Evolutionary conservation across 169 alveolate genomes (phyloP).

Genomic region (Plasmodium adleri): DNA sequence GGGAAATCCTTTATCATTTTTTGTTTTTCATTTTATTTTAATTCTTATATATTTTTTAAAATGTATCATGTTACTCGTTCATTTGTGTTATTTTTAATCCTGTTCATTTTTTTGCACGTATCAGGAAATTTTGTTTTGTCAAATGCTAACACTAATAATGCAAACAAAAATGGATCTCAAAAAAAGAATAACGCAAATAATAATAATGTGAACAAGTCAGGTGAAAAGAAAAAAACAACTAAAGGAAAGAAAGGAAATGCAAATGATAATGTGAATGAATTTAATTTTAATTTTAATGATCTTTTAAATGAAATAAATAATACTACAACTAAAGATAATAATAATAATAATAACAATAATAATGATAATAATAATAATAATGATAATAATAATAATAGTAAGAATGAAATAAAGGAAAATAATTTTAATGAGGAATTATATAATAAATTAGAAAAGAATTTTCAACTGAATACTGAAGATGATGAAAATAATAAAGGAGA

Average conservation of each 20-base stretch:
- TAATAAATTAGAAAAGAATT: constrained; percentile 26
- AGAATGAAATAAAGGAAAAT: constrained; percentile 13
- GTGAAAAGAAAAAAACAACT: background rate
- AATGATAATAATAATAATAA: background rate
- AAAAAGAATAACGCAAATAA: background rate
- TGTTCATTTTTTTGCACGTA: constrained; percentile 15
- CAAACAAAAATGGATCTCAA: background rate
- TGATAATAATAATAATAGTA: background rate
- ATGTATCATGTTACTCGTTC: background rate
- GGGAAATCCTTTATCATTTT: too few relatives aligned
- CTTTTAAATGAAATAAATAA: background rate
- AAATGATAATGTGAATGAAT: background rate
- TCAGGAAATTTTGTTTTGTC: constrained; percentile 17
- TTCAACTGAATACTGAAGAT: background rate
- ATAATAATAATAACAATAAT: background rate
- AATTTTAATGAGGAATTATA: constrained; percentile 34
- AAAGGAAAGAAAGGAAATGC: background rate
- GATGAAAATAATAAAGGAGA: constrained; percentile 14
- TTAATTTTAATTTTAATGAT: background rate
- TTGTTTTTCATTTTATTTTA: background rate
- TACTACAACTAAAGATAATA: background rate
- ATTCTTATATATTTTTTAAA: background rate
- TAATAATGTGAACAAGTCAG: background rate
- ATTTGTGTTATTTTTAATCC: background rate
- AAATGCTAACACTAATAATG: constrained; percentile 4